A percentile compares a stretch with the other conserved stretches of the same genome.
These are phyloP conservation scores for Plasmodium berghei DNA, from an alignment of 169 alveolate genomes.

Conservation along the genomic window DNA sequence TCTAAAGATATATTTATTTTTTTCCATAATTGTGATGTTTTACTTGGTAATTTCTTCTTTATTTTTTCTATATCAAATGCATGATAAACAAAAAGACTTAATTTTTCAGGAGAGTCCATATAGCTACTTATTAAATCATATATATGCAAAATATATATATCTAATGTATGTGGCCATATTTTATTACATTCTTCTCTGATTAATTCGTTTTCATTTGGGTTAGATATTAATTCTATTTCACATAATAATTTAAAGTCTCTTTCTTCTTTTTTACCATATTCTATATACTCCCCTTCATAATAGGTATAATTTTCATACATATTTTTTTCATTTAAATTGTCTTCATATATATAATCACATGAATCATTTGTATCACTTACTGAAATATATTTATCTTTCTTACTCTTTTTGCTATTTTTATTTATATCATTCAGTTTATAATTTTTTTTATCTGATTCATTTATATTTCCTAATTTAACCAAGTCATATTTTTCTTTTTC, in stretches of 20 bases:
- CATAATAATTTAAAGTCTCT: conserved; percentile 41
- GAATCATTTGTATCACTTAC: background rate
- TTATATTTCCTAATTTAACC: background rate
- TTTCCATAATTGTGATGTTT: conserved; percentile 74
- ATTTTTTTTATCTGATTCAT: background rate
- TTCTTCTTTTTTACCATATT: conserved; percentile 20
- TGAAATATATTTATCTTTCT: background rate
- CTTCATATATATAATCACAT: background rate
- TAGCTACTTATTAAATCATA: conserved; percentile 75
- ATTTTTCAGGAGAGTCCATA: conserved; percentile 74
- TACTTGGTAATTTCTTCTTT: conserved; percentile 70
- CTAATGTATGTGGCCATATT: conserved; percentile 65
- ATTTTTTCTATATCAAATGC: conserved; percentile 74
- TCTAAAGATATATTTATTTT: conserved; percentile 73
- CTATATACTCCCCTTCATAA: conserved; percentile 7
- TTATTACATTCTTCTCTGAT: conserved; percentile 67
- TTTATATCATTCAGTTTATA: background rate
- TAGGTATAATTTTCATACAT: conserved; percentile 4
- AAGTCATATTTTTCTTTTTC: background rate
- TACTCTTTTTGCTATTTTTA: background rate
- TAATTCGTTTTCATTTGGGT: conserved; percentile 38
- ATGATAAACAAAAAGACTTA: conserved; percentile 72
- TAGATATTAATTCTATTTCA: conserved; percentile 54
- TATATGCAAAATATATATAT: conserved; percentile 62
- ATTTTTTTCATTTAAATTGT: background rate